A percentile compares a stretch with the other conserved stretches of the same genome.
phyloP scores from a whole-genome alignment of 2,329 filamentous ascomycete genomes.

The Lasiodiplodia gonubiensis region DNA sequence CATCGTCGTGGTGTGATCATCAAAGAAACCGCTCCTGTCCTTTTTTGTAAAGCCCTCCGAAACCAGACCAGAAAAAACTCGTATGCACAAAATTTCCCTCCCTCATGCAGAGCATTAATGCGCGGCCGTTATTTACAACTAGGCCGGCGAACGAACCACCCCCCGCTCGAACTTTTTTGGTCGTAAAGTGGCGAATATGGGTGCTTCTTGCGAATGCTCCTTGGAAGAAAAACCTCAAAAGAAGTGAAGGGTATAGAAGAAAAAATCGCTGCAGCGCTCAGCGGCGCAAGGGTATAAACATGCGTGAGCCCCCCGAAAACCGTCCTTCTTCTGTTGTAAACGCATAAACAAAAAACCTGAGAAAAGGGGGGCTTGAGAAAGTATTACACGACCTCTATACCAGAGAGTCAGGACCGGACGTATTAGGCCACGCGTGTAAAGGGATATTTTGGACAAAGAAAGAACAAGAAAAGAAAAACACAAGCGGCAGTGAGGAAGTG shows the following conservation, averaged over 20 bases:
- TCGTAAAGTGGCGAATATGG: constrained; percentile 11
- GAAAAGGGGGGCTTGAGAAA: constrained; percentile 14
- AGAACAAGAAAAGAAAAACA: background rate
- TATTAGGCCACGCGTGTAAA: constrained; percentile 26
- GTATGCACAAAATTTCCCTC: constrained; percentile 19
- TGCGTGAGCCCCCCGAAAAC: constrained; percentile 22
- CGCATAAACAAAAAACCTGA: constrained; percentile 15
- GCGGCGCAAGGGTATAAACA: constrained; percentile 27
- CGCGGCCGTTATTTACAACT: constrained; percentile 23
- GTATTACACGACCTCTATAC: constrained; percentile 23
- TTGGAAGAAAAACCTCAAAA: constrained; percentile 6
- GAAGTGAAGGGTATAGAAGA: constrained; percentile 10
- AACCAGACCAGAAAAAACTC: background rate
- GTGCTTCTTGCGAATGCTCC: constrained; percentile 21
- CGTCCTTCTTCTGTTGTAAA: constrained; percentile 22
- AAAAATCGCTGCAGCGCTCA: constrained; percentile 19
- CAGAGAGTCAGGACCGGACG: constrained; percentile 24
- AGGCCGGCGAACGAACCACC: background rate
- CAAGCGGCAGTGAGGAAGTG: background rate
- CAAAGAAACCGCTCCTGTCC: constrained; percentile 12
- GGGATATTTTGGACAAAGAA: constrained; percentile 15
- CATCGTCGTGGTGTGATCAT: constrained; percentile 12
- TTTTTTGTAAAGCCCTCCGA: constrained; percentile 3
- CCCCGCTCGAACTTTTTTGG: background rate
- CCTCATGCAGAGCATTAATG: constrained; percentile 17